Evolutionary conservation across 75 land plant genomes (phyloP), one percentile per base, ranked within the genome.

Genomic region (Selaginella moellendorffii): DNA sequence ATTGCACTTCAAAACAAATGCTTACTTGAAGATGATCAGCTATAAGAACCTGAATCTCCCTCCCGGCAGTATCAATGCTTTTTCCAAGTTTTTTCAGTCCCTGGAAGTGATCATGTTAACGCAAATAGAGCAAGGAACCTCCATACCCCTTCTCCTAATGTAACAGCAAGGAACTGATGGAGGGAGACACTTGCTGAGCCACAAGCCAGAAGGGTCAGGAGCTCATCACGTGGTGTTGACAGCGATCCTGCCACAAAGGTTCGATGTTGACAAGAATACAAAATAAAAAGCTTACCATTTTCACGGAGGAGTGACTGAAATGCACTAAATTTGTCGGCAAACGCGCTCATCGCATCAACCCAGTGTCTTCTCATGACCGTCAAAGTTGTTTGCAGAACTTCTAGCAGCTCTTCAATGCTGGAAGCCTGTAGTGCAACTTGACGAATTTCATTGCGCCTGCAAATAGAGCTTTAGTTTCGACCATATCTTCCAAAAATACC

Each of bases 391-490:
- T 71, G 69, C 21, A 89, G 66, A 69, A 89, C 85, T 26, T 89
- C 88, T 61, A 73, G 68, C 53, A 95, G 71, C 71, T 95, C 80
- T 42, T 82, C 96, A 73, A 95, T 81, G 68, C 76, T 88, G 51
- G 99, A 89, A 29, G 82, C 96, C 77, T 95, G 96, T 68, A 75
- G 81, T 54, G 99, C 99, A 22, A 89, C 84, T 64, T 95, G 99
- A 76, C 85, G 80, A 21, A 95, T 82, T 74, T 95, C 99, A 74
- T 84, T 82, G 67, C 83, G 83, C 75, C 99, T 95, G 69, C n/a
- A n/a, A n/a, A n/a, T n/a, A n/a, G n/a, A n/a, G n/a, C n/a, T n/a
- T n/a, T n/a, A n/a, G n/a, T n/a, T n/a, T n/a, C n/a, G n/a, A n/a
- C n/a, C n/a, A n/a, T n/a, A n/a, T n/a, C n/a, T n/a, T n/a, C n/a